These are phyloP conservation scores for Yarrowia sp. DNA, from an alignment of 805 yeast genomes.

Conservation along the genomic window DNA sequence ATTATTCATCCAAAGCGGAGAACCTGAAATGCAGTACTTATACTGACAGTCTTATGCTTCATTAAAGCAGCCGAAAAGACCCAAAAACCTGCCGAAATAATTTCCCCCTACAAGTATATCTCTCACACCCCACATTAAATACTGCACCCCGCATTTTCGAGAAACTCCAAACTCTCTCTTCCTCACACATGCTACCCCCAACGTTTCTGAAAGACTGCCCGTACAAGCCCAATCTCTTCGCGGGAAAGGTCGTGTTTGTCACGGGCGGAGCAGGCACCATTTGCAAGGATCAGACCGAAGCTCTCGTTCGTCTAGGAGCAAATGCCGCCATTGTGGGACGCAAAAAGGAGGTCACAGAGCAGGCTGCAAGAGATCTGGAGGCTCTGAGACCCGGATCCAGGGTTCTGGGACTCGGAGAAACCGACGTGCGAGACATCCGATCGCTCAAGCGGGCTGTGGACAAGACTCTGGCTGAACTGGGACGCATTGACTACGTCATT, in stretches of 20 bases:
- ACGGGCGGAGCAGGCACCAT: constrained; percentile 97
- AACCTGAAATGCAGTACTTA: no score
- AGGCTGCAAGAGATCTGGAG: constrained; percentile 64
- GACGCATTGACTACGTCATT: constrained; percentile 79
- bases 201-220: constrained; percentile 29
- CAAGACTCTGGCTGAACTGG: constrained; percentile 62
- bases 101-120: no score
- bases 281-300: constrained; percentile 85
- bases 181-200: neutral
- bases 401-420: constrained; percentile 67
- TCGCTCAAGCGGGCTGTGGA: constrained; percentile 63
- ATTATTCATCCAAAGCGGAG: no score
- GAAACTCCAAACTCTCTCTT: no score
- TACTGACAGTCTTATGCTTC: no score
- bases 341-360: constrained; percentile 59
- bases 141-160: neutral
- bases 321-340: constrained; percentile 84
- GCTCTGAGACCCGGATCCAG: constrained; percentile 55
- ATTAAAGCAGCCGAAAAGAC: no score
- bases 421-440: constrained; percentile 73
- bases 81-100: no score
- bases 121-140: neutral
- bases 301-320: constrained; percentile 79
- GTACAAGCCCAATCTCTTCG: constrained; percentile 61
- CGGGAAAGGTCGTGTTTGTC: constrained; percentile 81